A percentile compares a stretch with the other conserved stretches of the same genome.
These are phyloP conservation scores for Monascus purpureus DNA, from an alignment of 495 filamentous ascomycete species.

Conservation along the genomic window DNA sequence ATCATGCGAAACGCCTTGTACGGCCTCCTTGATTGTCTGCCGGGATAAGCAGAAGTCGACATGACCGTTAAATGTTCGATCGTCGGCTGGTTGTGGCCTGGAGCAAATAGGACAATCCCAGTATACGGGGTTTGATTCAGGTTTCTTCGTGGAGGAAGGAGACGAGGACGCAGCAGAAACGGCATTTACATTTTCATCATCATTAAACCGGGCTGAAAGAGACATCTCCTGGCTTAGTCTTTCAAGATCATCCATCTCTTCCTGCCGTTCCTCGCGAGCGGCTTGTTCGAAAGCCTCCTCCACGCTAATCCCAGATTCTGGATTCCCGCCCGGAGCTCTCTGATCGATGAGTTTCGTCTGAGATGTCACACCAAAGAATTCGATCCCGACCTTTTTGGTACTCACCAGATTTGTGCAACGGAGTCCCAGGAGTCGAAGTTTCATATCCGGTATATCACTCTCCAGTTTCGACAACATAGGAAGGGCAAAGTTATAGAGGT, in stretches of 20 bases:
- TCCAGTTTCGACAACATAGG: conserved; percentile 81
- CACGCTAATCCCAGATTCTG: conserved; percentile 53
- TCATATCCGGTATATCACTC: conserved; percentile 71
- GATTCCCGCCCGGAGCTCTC: conserved; percentile 2
- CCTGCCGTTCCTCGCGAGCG: conserved; percentile 47
- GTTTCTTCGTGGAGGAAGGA: background rate
- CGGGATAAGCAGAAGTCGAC: conserved; percentile 86
- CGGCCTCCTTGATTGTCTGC: conserved; percentile 70
- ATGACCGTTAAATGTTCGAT: conserved; percentile 77
- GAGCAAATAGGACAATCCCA: conserved; percentile 87
- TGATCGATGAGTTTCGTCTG: conserved; percentile 7
- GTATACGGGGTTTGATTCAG: conserved; percentile 22
- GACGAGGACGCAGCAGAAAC: background rate
- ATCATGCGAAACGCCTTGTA: conserved; percentile 31
- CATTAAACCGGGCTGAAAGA: background rate
- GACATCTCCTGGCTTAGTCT: conserved; percentile 44
- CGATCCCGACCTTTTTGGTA: conserved; percentile 59
- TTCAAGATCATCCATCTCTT: conserved; percentile 52
- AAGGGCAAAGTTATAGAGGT: conserved; percentile 66
- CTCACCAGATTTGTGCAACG: conserved; percentile 76
- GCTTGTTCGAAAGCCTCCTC: conserved; percentile 56
- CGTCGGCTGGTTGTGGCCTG: conserved; percentile 57
- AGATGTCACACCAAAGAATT: conserved; percentile 58
- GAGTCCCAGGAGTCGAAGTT: conserved; percentile 75
- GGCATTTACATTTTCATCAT: background rate